phyloP scores from a whole-genome alignment of 768 basidiomycete genomes.

The Glaciozyma antarctica region DNA sequence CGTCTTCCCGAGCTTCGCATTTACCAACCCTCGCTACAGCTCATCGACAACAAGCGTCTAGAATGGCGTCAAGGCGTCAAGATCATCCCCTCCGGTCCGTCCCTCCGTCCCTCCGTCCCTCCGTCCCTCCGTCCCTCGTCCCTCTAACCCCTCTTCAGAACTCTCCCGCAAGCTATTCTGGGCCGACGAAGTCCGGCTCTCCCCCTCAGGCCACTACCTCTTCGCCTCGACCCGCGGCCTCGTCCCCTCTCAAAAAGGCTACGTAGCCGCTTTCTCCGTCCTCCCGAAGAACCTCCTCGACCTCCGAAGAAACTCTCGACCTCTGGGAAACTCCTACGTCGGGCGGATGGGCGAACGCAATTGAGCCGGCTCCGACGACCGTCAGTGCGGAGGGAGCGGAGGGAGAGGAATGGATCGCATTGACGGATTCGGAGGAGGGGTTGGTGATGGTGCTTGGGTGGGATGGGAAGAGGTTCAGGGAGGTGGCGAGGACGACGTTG shows the following conservation, averaged over 20 bases:
- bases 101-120: background rate
- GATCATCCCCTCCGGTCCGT: conserved; percentile 28
- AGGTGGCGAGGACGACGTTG: conserved; percentile 15
- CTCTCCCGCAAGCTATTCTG: background rate
- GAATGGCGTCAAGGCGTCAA: conserved; percentile 24
- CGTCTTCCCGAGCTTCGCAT: too few species aligned
- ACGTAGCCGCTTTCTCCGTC: conserved; percentile 31
- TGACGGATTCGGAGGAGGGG: conserved; percentile 36
- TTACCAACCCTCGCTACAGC: conserved; percentile 4
- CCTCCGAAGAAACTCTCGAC: conserved; percentile 4
- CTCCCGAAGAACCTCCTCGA: conserved; percentile 11
- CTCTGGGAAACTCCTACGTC: conserved; percentile 33
- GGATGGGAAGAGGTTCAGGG: conserved; percentile 14
- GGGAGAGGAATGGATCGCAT: conserved; percentile 23
- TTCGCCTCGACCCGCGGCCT: conserved; percentile 36
- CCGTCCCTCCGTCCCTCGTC: background rate
- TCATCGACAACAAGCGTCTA: conserved; percentile 13
- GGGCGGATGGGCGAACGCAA: conserved; percentile 38
- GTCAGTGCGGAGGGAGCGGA: background rate
- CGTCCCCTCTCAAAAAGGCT: conserved; percentile 27
- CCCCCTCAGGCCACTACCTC: conserved; percentile 21
- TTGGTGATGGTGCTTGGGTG: conserved; percentile 26
- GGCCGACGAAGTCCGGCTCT: conserved; percentile 26
- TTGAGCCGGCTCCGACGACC: conserved; percentile 26
- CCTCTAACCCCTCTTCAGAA: background rate